Evolutionary conservation across 345 rosid genomes (phyloP).

Genomic region (Gossypium thurberi): DNA sequence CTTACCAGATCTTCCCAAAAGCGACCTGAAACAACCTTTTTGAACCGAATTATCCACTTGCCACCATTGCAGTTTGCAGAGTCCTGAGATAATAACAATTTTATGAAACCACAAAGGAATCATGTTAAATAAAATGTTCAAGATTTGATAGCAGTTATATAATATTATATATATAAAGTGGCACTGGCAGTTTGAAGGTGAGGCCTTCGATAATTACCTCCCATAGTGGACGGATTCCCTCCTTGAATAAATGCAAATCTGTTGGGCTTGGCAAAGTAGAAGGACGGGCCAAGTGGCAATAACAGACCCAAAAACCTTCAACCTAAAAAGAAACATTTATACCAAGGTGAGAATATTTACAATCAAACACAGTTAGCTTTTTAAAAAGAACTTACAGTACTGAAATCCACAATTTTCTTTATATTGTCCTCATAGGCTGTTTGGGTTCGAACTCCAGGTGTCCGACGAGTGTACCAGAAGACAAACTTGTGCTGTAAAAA

Average conservation of each 20-base stretch:
- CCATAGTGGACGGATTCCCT: constrained; percentile 90
- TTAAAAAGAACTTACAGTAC: constrained; percentile 50
- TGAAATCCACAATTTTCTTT: constrained; percentile 87
- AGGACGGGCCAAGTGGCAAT: constrained; percentile 87
- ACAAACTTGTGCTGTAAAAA: constrained; percentile 68
- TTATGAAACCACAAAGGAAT: background rate
- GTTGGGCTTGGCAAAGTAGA: constrained; percentile 83
- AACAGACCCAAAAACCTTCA: constrained; percentile 87
- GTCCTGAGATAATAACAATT: constrained; percentile 48
- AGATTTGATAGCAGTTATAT: background rate
- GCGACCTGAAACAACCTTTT: constrained; percentile 88
- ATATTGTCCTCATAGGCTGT: constrained; percentile 92
- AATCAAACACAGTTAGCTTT: background rate
- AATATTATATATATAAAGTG: too few relatives aligned
- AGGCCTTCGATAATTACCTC: constrained; percentile 48
- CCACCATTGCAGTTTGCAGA: constrained; percentile 91
- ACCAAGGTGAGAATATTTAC: background rate
- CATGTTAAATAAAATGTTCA: background rate
- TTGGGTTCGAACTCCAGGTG: constrained; percentile 80
- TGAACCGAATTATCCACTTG: constrained; percentile 94
- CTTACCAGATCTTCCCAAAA: constrained; percentile 99
- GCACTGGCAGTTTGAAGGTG: constrained; percentile 4
- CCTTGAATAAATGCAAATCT: constrained; percentile 79
- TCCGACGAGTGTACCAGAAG: constrained; percentile 96
- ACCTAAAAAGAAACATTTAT: constrained; percentile 32